A percentile compares a stretch with the other conserved stretches of the same genome.
phyloP scores from a whole-genome alignment of 805 yeast genomes.

The Debaryomyces prosopidis region DNA sequence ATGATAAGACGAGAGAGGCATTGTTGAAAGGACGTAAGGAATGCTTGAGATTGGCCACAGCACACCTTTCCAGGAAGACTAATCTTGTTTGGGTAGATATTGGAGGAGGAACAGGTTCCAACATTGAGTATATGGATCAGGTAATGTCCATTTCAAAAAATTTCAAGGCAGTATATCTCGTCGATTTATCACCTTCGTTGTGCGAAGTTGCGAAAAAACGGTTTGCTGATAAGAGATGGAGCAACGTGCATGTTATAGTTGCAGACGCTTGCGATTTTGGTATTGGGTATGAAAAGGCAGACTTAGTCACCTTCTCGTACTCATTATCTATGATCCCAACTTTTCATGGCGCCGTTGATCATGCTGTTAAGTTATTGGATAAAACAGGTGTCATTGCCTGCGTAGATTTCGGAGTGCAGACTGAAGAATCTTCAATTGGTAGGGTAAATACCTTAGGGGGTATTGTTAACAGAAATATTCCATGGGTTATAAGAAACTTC shows the following conservation, averaged over 20 bases:
- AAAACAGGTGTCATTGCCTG: constrained; percentile 64
- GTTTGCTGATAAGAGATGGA: constrained; percentile 42
- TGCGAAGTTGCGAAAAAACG: constrained; percentile 70
- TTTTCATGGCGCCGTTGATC: constrained; percentile 76
- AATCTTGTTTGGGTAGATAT: constrained; percentile 73
- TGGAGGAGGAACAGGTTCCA: constrained; percentile 87
- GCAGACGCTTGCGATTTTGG: constrained; percentile 76
- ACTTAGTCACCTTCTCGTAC: constrained; percentile 75
- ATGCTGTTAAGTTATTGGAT: constrained; percentile 53
- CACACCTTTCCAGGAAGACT: constrained; percentile 49
- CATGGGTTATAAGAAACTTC: constrained; percentile 76
- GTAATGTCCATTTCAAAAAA: constrained; percentile 45
- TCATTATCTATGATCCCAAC: constrained; percentile 85
- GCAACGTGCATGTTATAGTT: constrained; percentile 66
- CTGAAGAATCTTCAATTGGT: constrained; percentile 61
- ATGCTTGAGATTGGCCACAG: constrained; percentile 57
- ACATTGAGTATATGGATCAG: constrained; percentile 72
- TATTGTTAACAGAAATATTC: constrained; percentile 63
- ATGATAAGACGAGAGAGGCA: constrained; percentile 68
- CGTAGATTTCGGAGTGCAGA: constrained; percentile 81
- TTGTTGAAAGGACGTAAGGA: constrained; percentile 71
- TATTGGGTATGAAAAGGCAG: constrained; percentile 52
- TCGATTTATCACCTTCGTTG: constrained; percentile 76
- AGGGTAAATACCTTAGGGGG: constrained; percentile 78
- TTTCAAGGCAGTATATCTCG: constrained; percentile 68